Evolutionary conservation across 2,329 filamentous ascomycete genomes (phyloP).

Genomic region (Tolypocladium ophioglossoides): DNA sequence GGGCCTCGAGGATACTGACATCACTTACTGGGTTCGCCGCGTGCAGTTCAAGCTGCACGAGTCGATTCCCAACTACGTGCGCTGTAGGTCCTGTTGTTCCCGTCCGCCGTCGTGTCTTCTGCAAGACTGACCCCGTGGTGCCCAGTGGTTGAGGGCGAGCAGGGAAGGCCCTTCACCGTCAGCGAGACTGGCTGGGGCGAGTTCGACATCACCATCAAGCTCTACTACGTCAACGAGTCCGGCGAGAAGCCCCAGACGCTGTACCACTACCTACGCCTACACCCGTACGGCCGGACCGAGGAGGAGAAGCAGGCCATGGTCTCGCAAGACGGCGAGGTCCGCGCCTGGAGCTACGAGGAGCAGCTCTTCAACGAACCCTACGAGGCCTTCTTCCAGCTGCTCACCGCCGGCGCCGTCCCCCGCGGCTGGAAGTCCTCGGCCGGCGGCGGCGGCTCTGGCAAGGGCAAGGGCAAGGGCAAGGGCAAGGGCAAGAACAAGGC

Average conservation of each 20-base stretch:
- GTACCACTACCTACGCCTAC: slow-evolving; percentile 83
- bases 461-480: slow-evolving; percentile 27
- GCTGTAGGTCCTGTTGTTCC: slow-evolving; percentile 41
- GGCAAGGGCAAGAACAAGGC: slow-evolving; percentile 33
- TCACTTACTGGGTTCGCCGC: slow-evolving; percentile 91
- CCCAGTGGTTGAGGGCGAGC: slow-evolving; percentile 59
- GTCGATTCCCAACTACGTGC: slow-evolving; percentile 83
- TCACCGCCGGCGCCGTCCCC: slow-evolving; percentile 62
- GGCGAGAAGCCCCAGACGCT: slow-evolving; percentile 93
- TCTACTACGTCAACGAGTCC: slow-evolving; percentile 83
- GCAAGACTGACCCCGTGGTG: neutral
- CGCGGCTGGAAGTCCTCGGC: slow-evolving; percentile 28
- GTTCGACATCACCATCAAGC: slow-evolving; percentile 90
- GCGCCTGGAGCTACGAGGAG: slow-evolving; percentile 80
- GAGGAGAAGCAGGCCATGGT: slow-evolving; percentile 54
- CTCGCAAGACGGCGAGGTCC: slow-evolving; percentile 51
- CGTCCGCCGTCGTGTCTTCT: neutral
- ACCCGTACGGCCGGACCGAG: slow-evolving; percentile 79
- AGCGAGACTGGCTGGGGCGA: slow-evolving; percentile 95
- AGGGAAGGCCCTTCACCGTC: slow-evolving; percentile 64
- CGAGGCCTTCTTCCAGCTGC: slow-evolving; percentile 77
- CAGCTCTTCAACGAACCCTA: slow-evolving; percentile 97
- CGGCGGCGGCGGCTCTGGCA: slow-evolving; percentile 22
- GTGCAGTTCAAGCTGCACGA: slow-evolving; percentile 98
- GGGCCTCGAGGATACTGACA: slow-evolving; percentile 78